Evolutionary conservation across 257 asterid genomes (phyloP).

Genomic region (Solanum rostratum): DNA sequence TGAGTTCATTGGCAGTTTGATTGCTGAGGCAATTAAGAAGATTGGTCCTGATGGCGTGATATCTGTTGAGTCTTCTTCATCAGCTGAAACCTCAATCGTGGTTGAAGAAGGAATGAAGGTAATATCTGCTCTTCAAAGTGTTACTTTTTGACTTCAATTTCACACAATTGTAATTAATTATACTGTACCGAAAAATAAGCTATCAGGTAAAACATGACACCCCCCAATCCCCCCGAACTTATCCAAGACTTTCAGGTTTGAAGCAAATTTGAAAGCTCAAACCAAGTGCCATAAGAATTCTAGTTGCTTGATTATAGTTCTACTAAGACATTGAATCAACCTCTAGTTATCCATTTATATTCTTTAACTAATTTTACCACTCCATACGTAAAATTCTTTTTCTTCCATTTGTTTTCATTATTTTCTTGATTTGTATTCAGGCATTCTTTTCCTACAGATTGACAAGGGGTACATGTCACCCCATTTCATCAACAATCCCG

Average conservation of each 20-base stretch:
- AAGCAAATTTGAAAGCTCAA: neutral
- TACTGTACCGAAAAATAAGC: neutral
- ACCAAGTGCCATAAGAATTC: neutral
- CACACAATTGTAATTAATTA: neutral
- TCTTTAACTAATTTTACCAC: neutral
- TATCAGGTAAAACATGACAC: neutral
- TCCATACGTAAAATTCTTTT: neutral
- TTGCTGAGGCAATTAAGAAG: conserved; percentile 79
- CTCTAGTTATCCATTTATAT: neutral
- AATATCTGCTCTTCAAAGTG: neutral
- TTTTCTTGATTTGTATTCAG: conserved; percentile 66
- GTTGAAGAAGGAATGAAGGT: conserved; percentile 99
- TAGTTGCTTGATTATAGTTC: neutral
- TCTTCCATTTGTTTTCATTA: conserved; percentile 15
- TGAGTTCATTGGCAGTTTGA: conserved; percentile 58
- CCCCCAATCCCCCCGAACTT: neutral
- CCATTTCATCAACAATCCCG: conserved; percentile 68
- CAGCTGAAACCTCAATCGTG: conserved; percentile 59
- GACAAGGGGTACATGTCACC: conserved; percentile 95
- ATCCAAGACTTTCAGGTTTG: neutral
- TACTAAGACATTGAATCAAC: neutral
- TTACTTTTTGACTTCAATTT: neutral
- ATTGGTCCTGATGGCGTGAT: conserved; percentile 92
- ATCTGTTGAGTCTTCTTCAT: conserved; percentile 69
- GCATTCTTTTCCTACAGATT: conserved; percentile 87